These are phyloP conservation scores for Xylariaceae sp. DNA, from an alignment of 2,329 filamentous ascomycete genomes.

Conservation along the genomic window DNA sequence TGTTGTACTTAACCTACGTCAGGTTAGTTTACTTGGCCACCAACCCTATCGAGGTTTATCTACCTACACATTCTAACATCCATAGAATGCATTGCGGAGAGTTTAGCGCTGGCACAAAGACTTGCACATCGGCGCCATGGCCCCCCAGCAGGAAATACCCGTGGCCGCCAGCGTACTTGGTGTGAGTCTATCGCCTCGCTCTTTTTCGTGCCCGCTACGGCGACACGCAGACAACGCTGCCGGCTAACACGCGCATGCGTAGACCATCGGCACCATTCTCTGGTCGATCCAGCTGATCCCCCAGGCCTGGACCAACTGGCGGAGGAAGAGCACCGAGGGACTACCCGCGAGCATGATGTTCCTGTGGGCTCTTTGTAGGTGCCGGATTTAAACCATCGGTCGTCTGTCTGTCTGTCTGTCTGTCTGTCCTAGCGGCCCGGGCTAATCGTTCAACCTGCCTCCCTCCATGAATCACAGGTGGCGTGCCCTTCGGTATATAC, in stretches of 20 bases:
- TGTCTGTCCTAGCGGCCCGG: background rate
- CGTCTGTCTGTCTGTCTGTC: too few relatives aligned
- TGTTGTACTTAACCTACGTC: too few relatives aligned
- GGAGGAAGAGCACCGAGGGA: constrained; percentile 55
- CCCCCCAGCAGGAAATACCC: constrained; percentile 27
- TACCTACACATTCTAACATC: too few relatives aligned
- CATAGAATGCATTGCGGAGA: too few relatives aligned
- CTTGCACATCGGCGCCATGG: constrained; percentile 24
- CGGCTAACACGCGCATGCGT: constrained; percentile 1
- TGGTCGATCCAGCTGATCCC: constrained; percentile 38
- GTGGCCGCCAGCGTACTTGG: constrained; percentile 36
- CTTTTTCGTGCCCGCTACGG: background rate
- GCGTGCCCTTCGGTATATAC: constrained; percentile 38
- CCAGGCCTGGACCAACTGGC: constrained; percentile 57
- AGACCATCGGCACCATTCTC: constrained; percentile 32
- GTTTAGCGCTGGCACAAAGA: too few relatives aligned
- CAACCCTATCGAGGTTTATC: too few relatives aligned
- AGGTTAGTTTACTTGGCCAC: too few relatives aligned
- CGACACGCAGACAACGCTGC: background rate
- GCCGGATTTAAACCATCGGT: background rate
- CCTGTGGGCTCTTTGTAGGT: constrained; percentile 53
- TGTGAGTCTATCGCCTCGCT: constrained; percentile 28
- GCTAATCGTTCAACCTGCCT: background rate
- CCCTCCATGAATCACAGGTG: constrained; percentile 23
- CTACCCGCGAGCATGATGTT: constrained; percentile 57